Base-by-base conservation (phyloP, 306 rosid species). In the Mimosa bimucronata region DNA sequence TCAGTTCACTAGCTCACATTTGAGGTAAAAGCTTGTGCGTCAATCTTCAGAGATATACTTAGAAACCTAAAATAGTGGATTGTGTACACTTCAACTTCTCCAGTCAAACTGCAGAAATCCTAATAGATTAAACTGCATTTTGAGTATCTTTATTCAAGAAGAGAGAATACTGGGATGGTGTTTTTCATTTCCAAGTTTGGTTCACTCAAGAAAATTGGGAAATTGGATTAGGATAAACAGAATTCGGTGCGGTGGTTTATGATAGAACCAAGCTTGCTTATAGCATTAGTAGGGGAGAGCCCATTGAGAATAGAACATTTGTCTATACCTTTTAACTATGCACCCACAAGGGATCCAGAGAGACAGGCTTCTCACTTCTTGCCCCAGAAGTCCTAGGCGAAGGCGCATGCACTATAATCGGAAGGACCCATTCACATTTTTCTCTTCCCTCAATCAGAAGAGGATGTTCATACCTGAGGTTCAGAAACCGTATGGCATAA, bases 381-480 rank as follows among this genome's bases (percentile, higher is more conserved):
- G 85, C 62, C 61, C 87, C 89, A 80, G 90, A 86, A 75, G 88
- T 52, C 68, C 85, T 88, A 16, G 88, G 80, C 9, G 98, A 96
- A 71, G 97, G 92, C 28, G 99, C 97, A 81, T 89, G 97, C 65
- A 96, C 98, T 14, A 89, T 91, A n/a, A 96, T 93, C 23, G 98
- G 99, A 75, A 96, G 98, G 82, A 90, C 80, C 99, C 99, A 96
- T 76, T 96, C 99, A 69, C 91, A 80, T 83, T 86, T 93, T 40
- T 96, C 99, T 83, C 98, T 91, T 79, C 93, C 90, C 83, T 91
- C 98, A 29, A 91, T 84, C 83, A 96, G 75, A 82, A 96, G 98
- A 44, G 99, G 99, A 79, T 96, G 99, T 75, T 91, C 99, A 30
- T 89, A 96, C 85, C 99, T 96, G 85, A 81, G 80, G 58, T 79